Evolutionary conservation across 768 basidiomycete species (phyloP).

Genomic region (Kwoniella dejecticola): DNA sequence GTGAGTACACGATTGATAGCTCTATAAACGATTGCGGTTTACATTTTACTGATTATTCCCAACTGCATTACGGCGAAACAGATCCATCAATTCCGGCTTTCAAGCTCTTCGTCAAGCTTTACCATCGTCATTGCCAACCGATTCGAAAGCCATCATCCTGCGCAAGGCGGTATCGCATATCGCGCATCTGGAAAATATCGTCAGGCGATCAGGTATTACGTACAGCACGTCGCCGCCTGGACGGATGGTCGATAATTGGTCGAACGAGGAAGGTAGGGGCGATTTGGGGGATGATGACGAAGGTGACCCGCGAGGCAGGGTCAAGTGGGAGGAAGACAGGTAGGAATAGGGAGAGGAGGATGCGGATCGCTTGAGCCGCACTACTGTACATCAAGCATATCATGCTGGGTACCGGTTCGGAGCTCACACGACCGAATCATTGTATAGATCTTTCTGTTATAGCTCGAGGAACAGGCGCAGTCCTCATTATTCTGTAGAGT

Average conservation of each 20-base stretch:
- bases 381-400: no score
- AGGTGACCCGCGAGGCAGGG: neutral
- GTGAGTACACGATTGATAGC: conserved; percentile 37
- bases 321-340: neutral
- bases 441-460: no score
- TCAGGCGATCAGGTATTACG: conserved; percentile 22
- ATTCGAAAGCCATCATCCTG: conserved; percentile 49
- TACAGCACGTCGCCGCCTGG: conserved; percentile 16
- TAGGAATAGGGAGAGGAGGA: no score
- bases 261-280: neutral
- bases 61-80: conserved; percentile 9
- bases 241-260: neutral
- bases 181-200: conserved; percentile 31
- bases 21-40: no score
- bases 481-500: no score
- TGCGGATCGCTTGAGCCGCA: no score
- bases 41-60: neutral
- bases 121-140: conserved; percentile 39
- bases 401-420: no score
- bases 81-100: conserved; percentile 51
- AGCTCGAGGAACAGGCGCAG: no score
- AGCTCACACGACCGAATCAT: no score
- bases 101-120: conserved; percentile 32
- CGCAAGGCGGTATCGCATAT: conserved; percentile 48
- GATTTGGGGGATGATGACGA: neutral